phyloP scores from a whole-genome alignment of 2,329 filamentous ascomycete genomes.

The Trematosphaeria pertusa region DNA sequence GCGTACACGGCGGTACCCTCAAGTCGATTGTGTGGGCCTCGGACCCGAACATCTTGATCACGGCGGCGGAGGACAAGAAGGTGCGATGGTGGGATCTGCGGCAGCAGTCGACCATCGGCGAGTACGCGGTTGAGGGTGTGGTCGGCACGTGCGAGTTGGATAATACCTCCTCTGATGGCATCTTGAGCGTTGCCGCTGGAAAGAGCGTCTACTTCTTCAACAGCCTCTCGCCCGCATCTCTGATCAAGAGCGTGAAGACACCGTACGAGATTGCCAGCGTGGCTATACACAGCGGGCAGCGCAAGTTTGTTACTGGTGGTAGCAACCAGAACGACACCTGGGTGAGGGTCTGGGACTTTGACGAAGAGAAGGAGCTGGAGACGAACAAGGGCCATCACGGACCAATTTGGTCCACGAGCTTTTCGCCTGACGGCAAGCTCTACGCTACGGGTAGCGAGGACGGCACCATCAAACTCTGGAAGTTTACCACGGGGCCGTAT shows the following conservation, averaged over 20 bases:
- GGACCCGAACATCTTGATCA: constrained; percentile 87
- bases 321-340: constrained; percentile 81
- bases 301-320: constrained; percentile 88
- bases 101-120: constrained; percentile 74
- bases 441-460: constrained; percentile 98
- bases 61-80: constrained; percentile 87
- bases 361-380: constrained; percentile 83
- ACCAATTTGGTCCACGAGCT: constrained; percentile 94
- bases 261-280: constrained; percentile 90
- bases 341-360: constrained; percentile 93
- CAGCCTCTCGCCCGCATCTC: constrained; percentile 69
- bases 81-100: constrained; percentile 95
- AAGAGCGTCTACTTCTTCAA: constrained; percentile 94
- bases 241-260: constrained; percentile 81
- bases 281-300: constrained; percentile 79
- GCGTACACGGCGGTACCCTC: constrained; percentile 85
- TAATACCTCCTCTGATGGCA: constrained; percentile 69
- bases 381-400: constrained; percentile 97
- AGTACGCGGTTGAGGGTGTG: constrained; percentile 79
- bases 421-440: constrained; percentile 92
- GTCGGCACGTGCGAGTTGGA: constrained; percentile 90
- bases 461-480: constrained; percentile 93
- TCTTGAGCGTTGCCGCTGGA: constrained; percentile 90
- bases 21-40: constrained; percentile 96
- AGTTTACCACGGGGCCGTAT: constrained; percentile 69